Evolutionary conservation across 2,329 filamentous ascomycete species (phyloP), one percentile per base, ranked within the genome.

Genomic region (Pestalotiopsis sp.): DNA sequence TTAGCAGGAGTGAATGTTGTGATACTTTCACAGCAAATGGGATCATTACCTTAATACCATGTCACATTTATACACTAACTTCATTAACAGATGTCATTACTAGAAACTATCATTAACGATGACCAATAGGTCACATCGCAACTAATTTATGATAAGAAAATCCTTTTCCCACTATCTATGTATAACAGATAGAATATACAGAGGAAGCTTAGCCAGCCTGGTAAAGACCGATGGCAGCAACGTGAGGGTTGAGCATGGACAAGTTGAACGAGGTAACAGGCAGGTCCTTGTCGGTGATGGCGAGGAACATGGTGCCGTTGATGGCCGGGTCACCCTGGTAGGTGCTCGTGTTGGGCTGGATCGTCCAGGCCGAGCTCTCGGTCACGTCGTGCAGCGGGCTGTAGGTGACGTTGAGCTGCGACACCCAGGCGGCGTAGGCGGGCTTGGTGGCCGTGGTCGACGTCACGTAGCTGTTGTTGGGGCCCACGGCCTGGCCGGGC

Each of bases 391-490:
- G 78, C n/a, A 93, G 77, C 0, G 85, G 82, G 1, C 90, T 86
- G 76, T 92, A 93, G 0, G 93, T 96, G 13, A 92, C 84, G 71
- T 93, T 94, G 20, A 96, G 83, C 82, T 96, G 93, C 0, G 86
- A 87, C 1, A 93, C 91, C 92, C 93, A 97, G 0, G 89, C 87
- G 0, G 93, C 93, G 72, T 87, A 97, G 68, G 82, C 80, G 0
- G 93, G 91, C 3, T 78, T 73, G 2, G 84, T 85, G 0, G 91
- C 92, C 0, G 84, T 83, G 0, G 85, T 88, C 2, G 80, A 78
- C 0, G 93, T 95, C 63, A 94, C 81, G 77, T 97, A 97, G 76
- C 89, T 92, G 82, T 93, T 94, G 80, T 97, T 95, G 0, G 93
- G 93, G 0, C 93, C 93, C 3, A 95, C 86, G 0, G 86, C 74